Conservation (phyloP, 106 monocot species). For the Dioscorea dumetorum region DNA sequence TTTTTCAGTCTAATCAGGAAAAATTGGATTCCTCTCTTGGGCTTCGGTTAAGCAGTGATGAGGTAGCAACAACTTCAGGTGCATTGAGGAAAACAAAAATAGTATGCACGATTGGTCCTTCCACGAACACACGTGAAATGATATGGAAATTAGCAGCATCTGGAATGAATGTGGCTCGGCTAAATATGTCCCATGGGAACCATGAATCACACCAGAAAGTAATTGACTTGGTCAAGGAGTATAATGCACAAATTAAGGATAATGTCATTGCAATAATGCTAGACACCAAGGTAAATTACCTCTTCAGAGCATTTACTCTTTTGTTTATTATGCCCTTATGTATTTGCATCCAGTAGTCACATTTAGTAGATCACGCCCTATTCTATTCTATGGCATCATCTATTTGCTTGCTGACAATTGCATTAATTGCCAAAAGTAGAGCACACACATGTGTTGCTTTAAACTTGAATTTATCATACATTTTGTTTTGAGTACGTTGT, state of each 20-base stretch:
- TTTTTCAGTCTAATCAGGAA: background rate
- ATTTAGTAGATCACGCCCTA: too few species aligned
- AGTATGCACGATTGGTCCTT: slow-evolving; percentile 59
- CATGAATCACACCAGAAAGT: slow-evolving; percentile 50
- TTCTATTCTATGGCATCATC: too few species aligned
- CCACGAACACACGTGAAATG: slow-evolving; percentile 50
- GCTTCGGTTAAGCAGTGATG: slow-evolving; percentile 1
- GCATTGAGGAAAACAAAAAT: slow-evolving; percentile 55
- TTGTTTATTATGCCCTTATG: background rate
- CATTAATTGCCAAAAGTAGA: too few species aligned
- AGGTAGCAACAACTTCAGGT: slow-evolving; percentile 1
- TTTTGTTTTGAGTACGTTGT: too few species aligned
- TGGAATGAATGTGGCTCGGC: slow-evolving; percentile 72
- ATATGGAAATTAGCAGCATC: slow-evolving; percentile 60
- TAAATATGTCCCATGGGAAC: slow-evolving; percentile 74
- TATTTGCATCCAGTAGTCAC: background rate
- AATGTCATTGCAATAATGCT: slow-evolving; percentile 41
- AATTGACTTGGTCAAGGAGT: slow-evolving; percentile 64
- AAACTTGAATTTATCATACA: too few species aligned
- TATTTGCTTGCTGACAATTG: too few species aligned
- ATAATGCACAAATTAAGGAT: slow-evolving; percentile 40
- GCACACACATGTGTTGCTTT: too few species aligned
- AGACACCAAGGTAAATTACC: slow-evolving; percentile 33
- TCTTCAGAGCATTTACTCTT: background rate
- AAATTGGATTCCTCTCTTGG: background rate